These are phyloP conservation scores for Pyrus betulifolia DNA, from an alignment of 306 rosid genomes.

Conservation along the genomic window DNA sequence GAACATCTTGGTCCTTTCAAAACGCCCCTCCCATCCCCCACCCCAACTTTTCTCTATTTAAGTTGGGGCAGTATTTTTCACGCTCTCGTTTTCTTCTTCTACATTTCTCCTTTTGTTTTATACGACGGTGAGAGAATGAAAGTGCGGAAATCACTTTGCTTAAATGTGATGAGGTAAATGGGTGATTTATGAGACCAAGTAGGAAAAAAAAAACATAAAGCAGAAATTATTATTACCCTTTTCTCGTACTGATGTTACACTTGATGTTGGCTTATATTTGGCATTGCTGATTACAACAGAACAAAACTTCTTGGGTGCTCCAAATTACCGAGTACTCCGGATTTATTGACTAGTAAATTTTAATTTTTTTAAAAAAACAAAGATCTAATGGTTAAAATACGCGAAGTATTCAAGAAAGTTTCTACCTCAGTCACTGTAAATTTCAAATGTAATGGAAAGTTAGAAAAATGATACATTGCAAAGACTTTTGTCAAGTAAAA, in stretches of 20 bases:
- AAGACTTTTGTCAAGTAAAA: conserved; percentile 1
- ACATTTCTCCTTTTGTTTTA: neutral
- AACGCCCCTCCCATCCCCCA: neutral
- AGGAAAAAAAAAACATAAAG: neutral
- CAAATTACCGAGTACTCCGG: neutral
- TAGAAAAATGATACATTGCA: neutral
- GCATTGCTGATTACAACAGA: conserved; percentile 11
- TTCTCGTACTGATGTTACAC: neutral
- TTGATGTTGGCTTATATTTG: conserved; percentile 6
- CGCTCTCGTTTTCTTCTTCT: neutral
- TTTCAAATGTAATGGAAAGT: neutral
- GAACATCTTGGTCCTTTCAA: conserved; percentile 17
- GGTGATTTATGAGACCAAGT: neutral
- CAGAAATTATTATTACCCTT: neutral
- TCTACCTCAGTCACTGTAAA: neutral
- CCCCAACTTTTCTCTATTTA: neutral
- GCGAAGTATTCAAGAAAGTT: too few relatives aligned
- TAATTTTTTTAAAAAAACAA: too few relatives aligned
- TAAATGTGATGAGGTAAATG: neutral
- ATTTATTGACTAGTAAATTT: too few relatives aligned
- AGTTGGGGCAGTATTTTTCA: too few relatives aligned
- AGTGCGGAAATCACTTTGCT: neutral
- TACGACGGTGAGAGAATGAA: neutral
- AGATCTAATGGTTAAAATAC: too few relatives aligned
- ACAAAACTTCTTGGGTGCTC: neutral